Evolutionary conservation across 495 filamentous ascomycete genomes (phyloP), one percentile per base, ranked within the genome.

Genomic region (Penicillium silybi): DNA sequence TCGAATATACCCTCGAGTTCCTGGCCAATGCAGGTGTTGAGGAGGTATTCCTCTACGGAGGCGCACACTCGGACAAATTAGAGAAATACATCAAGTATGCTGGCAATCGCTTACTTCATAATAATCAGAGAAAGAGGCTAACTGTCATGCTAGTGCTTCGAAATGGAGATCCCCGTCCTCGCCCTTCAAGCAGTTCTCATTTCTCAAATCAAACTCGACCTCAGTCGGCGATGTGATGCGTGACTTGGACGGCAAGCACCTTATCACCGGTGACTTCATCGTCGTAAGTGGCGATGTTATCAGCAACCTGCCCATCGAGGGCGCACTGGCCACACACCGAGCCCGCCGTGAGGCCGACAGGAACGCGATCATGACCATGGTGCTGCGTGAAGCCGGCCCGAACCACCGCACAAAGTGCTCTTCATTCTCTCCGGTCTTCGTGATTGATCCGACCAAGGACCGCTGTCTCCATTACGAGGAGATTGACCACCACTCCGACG

Each of bases 331-430:
- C 5, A 81, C 80, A 34, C 93, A 99, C 66, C 82, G 88, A 46
- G 82, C 85, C 42, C 86, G 93, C 27, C 85, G 93, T 38, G 83
- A 84, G 64, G 80, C 82, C 44, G 88, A 95, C 70, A 92, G 93
- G 63, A 91, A 96, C 65, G 90, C 92, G 13, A 97, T 96, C 71
- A 99, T 99, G 95, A 99, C 93, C 20, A 90, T 97, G 84, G 78
- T 99, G 19, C 71, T 97, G 45, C 80, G 88, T 42, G 83, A 90
- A 68, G 88, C 84, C 2, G 89, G 89, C n/a, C 70, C 75, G 2
- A 74, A 71, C 18, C 89, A 96, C 68, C 76, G 87, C 17, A 89
- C 86, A 25, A 91, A 89, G 69, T 75, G 83, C 2, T 80, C 85
- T 34, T 82, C 84, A 1, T 79, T 86, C 50, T 84, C 80, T 13